Conservation (phyloP, 345 rosid species). For the Hibiscus mutabilis region DNA sequence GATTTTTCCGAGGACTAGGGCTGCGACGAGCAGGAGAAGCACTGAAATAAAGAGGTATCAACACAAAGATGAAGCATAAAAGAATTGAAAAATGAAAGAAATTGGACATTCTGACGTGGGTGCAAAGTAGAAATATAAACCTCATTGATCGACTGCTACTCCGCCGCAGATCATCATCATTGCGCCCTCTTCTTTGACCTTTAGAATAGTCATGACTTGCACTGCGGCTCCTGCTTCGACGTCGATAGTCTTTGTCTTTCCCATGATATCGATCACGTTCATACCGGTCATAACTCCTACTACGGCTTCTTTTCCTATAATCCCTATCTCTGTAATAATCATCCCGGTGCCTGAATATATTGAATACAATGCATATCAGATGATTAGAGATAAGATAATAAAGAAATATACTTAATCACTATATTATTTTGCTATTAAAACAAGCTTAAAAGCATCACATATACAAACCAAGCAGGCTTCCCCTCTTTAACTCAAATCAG, state of each 20-base stretch:
- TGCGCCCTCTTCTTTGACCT: slow-evolving; percentile 45
- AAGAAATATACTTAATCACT: background rate
- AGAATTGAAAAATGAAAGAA: no score
- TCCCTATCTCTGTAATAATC: slow-evolving; percentile 36
- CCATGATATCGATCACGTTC: slow-evolving; percentile 46
- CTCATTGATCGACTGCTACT: slow-evolving; percentile 47
- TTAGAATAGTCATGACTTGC: slow-evolving; percentile 38
- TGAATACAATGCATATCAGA: background rate
- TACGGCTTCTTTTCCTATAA: slow-evolving; percentile 44
- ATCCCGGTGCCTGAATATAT: slow-evolving; percentile 24
- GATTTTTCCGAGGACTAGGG: no score
- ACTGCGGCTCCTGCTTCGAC: slow-evolving; percentile 55
- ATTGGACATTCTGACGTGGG: no score
- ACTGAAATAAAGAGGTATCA: no score
- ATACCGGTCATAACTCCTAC: slow-evolving; percentile 47
- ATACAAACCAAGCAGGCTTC: background rate
- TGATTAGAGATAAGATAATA: background rate
- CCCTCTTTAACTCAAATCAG: background rate
- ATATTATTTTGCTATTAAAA: background rate
- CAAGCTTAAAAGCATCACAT: background rate
- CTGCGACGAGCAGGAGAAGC: no score
- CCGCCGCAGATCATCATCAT: slow-evolving; percentile 40
- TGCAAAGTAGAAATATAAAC: slow-evolving; percentile 5
- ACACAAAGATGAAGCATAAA: no score
- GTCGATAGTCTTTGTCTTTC: slow-evolving; percentile 41